These are phyloP conservation scores for Colletotrichum acutatum DNA, from an alignment of 2,329 filamentous ascomycete genomes.

Conservation along the genomic window DNA sequence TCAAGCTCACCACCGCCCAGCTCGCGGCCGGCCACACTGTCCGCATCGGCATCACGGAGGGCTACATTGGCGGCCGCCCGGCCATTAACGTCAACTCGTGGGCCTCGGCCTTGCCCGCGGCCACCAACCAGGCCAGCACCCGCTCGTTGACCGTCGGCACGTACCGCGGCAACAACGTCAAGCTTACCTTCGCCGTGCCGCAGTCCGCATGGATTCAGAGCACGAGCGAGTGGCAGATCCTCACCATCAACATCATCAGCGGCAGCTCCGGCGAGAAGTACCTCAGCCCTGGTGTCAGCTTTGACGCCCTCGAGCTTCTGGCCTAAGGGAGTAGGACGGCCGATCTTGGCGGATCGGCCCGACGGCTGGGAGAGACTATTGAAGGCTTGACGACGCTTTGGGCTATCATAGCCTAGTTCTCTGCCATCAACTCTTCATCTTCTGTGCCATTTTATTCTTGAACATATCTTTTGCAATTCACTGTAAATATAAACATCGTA, in stretches of 20 bases:
- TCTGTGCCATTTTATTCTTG: background rate
- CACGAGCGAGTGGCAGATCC: conserved; percentile 42
- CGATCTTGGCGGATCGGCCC: background rate
- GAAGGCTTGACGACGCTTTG: background rate
- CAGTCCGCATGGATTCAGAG: conserved; percentile 42
- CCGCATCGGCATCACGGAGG: conserved; percentile 46
- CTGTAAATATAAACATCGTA: too few relatives aligned
- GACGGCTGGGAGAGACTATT: background rate
- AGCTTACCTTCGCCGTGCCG: conserved; percentile 43
- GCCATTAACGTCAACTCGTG: conserved; percentile 45
- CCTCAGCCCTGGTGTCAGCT: conserved; percentile 43
- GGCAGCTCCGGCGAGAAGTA: conserved; percentile 42
- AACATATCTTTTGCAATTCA: background rate
- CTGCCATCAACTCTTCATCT: background rate
- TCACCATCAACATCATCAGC: conserved; percentile 44
- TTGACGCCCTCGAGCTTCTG: conserved; percentile 43
- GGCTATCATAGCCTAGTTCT: background rate
- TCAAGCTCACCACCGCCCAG: conserved; percentile 45
- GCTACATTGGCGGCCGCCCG: conserved; percentile 44
- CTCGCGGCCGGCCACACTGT: conserved; percentile 41
- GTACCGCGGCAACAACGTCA: conserved; percentile 45
- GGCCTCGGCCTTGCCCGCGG: conserved; percentile 40
- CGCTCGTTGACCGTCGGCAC: conserved; percentile 47
- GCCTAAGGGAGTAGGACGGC: conserved; percentile 7
- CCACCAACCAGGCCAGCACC: conserved; percentile 43